Conservation (phyloP, 768 basidiomycete species). For the Agaricus blazei region DNA sequence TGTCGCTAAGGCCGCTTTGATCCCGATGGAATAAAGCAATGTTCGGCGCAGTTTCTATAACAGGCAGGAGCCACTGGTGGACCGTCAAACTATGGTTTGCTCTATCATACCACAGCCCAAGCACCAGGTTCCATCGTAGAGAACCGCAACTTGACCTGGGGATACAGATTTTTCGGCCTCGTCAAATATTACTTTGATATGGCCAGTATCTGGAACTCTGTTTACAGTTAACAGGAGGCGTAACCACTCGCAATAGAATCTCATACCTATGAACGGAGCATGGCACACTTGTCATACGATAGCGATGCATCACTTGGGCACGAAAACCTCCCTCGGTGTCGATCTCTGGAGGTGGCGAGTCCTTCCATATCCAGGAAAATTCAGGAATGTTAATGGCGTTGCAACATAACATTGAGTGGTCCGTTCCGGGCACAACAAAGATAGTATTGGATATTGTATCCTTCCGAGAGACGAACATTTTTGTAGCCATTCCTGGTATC, state of each 20-base stretch:
- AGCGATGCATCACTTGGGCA: conserved; percentile 59
- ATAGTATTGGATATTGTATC: conserved; percentile 58
- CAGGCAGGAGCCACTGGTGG: background rate
- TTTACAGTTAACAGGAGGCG: conserved; percentile 13
- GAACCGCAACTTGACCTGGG: conserved; percentile 72
- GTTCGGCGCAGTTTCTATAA: background rate
- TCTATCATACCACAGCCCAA: conserved; percentile 76
- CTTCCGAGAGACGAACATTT: conserved; percentile 74
- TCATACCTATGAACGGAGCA: conserved; percentile 51
- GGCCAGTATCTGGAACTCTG: conserved; percentile 15
- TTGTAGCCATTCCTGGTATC: conserved; percentile 52
- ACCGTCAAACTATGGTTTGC: conserved; percentile 7
- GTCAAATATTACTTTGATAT: conserved; percentile 45
- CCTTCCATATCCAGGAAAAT: conserved; percentile 78
- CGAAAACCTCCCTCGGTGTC: conserved; percentile 38
- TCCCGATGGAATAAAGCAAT: background rate
- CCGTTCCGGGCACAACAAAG: conserved; percentile 75
- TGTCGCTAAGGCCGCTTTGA: conserved; percentile 7
- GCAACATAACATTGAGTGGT: conserved; percentile 4
- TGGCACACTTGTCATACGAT: conserved; percentile 52
- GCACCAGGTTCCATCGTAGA: conserved; percentile 76
- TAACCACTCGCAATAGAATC: background rate
- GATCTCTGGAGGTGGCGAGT: conserved; percentile 45
- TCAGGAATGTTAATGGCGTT: conserved; percentile 32
- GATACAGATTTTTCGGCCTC: conserved; percentile 64